Base-by-base conservation (phyloP, 2,329 filamentous ascomycete species). In the Talaromyces sp. region DNA sequence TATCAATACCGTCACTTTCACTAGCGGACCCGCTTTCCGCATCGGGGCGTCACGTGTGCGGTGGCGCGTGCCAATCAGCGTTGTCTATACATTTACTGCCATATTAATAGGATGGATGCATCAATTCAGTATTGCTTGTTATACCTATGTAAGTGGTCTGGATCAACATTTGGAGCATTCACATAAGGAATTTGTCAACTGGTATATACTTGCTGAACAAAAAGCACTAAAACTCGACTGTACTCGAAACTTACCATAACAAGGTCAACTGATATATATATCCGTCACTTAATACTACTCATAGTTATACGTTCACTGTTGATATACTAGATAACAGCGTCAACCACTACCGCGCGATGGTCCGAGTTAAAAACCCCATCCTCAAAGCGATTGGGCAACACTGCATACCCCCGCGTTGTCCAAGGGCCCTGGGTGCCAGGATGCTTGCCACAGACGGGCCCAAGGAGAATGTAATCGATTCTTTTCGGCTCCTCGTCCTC, bases 271-370 rank as follows among this genome's bases (percentile, higher is more conserved):
- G 15, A 39, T 39, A 39, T 39, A 39, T n/a, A 39, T 39, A 25
- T 25, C 4, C 19, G 17, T 47, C 2, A 11, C 3, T 47, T 9
- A 15, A 47, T 22, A 10, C 19, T 47, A 47, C 9, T 6, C 15
- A n/a, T 13, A 30, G 8, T 30, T 30, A 8, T 30, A 30, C 28
- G 28, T 30, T 30, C 28, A 30, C 7, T 8, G 13, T 3, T 7
- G 19, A 9, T 56, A 22, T 32, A 36, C 54, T 36, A 56, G 19
- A 77, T 64, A 4, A 66, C 64, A 27, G 74, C 71, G 75, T 86
- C 84, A 2, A 79, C 81, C 53, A 86, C 78, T 5, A 86, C 84
- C 53, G 80, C 81, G 53, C 82, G 75, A 69, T 86, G 84, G 67
- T 86, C 84, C 62, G 82, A 85, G 60, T 73, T 77, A 65, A 77